These are phyloP conservation scores for Aspergillus novofumigatus DNA, from an alignment of 2,329 filamentous ascomycete species.

Conservation along the genomic window DNA sequence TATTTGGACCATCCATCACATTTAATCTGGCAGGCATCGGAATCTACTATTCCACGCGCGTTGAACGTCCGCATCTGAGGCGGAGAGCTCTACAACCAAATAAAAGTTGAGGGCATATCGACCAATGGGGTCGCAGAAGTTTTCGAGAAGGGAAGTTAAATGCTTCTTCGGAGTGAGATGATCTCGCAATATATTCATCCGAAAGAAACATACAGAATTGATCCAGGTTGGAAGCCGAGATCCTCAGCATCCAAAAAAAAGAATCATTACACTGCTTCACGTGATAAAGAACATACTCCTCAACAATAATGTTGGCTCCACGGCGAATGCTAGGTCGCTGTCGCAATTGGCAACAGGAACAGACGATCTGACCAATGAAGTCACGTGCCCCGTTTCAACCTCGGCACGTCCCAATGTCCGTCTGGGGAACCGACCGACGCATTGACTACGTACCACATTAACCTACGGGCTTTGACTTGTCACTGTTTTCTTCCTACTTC, in stretches of 20 bases:
- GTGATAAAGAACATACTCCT: background rate
- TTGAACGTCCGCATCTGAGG: no score
- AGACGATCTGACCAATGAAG: background rate
- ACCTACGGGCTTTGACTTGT: conserved; percentile 7
- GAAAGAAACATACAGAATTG: background rate
- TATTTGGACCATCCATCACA: no score
- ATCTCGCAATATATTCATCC: background rate
- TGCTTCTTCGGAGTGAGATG: background rate
- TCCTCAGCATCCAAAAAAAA: background rate
- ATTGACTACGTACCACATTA: background rate
- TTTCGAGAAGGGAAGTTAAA: background rate
- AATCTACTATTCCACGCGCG: no score
- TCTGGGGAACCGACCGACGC: conserved; percentile 18
- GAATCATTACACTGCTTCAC: background rate
- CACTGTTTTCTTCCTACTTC: background rate
- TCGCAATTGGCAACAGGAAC: background rate
- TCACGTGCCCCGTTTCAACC: conserved; percentile 14
- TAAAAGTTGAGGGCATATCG: no score
- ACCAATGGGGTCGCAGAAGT: no score
- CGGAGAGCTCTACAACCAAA: no score
- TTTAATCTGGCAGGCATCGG: no score
- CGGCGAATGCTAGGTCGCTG: background rate
- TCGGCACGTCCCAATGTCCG: conserved; percentile 12
- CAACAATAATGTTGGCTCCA: background rate
- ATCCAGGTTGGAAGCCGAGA: background rate